Percentiles rank a stretch among this genome's conserved stretches.
Conservation (phyloP, 2,329 filamentous ascomycete genomes). For the Ceratocystis albifundus region DNA sequence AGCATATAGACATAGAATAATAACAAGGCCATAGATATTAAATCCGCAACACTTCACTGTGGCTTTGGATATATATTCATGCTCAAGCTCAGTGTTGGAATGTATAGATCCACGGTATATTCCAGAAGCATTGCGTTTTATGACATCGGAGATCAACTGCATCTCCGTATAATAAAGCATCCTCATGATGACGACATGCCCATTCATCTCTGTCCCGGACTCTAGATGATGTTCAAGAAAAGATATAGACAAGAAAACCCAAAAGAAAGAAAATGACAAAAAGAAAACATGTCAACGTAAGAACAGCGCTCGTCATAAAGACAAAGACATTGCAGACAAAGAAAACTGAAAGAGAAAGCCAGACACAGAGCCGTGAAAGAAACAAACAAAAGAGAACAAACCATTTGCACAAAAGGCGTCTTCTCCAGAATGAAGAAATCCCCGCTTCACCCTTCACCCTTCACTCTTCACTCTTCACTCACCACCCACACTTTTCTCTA, state of each 20-base stretch:
- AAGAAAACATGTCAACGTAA: not conserved
- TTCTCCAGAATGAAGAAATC: too few species aligned
- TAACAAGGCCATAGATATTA: too few species aligned
- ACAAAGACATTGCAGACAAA: constrained; percentile 4
- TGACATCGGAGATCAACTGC: too few species aligned
- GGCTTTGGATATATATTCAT: too few species aligned
- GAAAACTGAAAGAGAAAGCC: not conserved
- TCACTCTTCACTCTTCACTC: too few species aligned
- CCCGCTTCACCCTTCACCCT: too few species aligned
- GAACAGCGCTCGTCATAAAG: constrained; percentile 2
- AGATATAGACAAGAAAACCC: constrained; percentile 2
- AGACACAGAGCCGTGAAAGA: not conserved
- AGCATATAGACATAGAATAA: too few species aligned
- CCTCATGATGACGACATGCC: not conserved
- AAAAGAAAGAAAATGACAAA: not conserved
- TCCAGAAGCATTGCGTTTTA: too few species aligned
- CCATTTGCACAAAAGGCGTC: not conserved
- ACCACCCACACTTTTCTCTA: constrained; percentile 25
- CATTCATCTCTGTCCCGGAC: not conserved
- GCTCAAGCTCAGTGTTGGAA: too few species aligned
- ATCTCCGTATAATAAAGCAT: not conserved
- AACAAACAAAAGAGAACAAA: not conserved
- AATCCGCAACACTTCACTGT: too few species aligned
- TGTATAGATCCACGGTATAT: too few species aligned
- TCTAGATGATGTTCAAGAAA: constrained; percentile 8